A percentile compares a stretch with the other conserved stretches of the same genome.
phyloP scores from a whole-genome alignment of 345 rosid species.

The Eucalyptus cloeziana region DNA sequence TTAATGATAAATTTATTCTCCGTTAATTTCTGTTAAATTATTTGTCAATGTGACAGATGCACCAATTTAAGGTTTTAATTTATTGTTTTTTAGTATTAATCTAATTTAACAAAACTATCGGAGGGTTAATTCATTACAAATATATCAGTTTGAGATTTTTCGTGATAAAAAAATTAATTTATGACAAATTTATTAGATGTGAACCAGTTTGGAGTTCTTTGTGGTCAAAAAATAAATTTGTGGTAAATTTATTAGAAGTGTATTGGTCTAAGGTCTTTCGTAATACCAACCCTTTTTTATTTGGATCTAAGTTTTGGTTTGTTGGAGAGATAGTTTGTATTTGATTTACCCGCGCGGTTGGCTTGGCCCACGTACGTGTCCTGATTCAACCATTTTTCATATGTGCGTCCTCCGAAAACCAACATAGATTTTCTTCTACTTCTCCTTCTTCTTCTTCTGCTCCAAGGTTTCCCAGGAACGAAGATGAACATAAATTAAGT shows the following conservation, averaged over 20 bases:
- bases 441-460: not conserved
- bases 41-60: accelerated
- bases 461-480: not conserved
- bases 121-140: accelerated
- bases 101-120: accelerated
- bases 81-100: too few species aligned
- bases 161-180: accelerated
- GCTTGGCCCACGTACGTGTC: not conserved
- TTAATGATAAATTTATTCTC: not conserved
- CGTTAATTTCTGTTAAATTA: accelerated
- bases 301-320: not conserved
- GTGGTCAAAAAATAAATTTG: accelerated
- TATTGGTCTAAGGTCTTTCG: accelerated
- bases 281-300: too few species aligned
- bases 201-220: accelerated
- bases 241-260: accelerated
- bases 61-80: not conserved
- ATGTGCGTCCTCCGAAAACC: not conserved
- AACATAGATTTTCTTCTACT: not conserved
- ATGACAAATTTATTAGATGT: accelerated
- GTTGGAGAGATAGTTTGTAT: not conserved
- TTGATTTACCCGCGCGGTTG: not conserved
- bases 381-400: not conserved
- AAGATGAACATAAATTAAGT: not conserved
- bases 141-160: accelerated